A percentile compares a stretch with the other conserved stretches of the same genome.
These are phyloP conservation scores for Rhynchospora pubera DNA, from an alignment of 176 grass and related monocot genomes.

Conservation along the genomic window DNA sequence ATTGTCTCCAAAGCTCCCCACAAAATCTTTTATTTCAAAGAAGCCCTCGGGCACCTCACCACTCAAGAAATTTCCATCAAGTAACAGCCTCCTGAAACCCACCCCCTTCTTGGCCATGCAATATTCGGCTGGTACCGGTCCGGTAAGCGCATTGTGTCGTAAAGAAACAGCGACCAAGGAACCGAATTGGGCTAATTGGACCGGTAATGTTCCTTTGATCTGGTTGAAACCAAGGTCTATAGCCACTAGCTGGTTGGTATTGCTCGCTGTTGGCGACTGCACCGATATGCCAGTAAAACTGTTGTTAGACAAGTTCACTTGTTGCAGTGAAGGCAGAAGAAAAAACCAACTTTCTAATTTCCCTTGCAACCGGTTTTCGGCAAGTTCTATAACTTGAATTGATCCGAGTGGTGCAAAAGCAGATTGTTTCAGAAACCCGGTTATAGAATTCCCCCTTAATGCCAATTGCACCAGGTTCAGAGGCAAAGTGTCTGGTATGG, in stretches of 20 bases:
- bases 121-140: neutral
- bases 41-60: constrained; percentile 10
- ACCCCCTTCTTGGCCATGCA: neutral
- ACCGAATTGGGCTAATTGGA: constrained; percentile 1
- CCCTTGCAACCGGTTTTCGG: neutral
- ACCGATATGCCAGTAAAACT: neutral
- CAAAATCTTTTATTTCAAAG: constrained; percentile 18
- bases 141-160: constrained; percentile 12
- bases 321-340: constrained; percentile 19
- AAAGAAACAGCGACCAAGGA: constrained; percentile 5
- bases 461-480: constrained; percentile 16
- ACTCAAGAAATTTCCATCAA: constrained; percentile 22
- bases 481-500: neutral
- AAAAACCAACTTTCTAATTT: constrained; percentile 19
- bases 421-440: neutral
- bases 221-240: constrained; percentile 16
- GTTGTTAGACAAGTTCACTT: constrained; percentile 20
- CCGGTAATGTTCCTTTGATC: constrained; percentile 8
- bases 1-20: constrained; percentile 25
- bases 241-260: constrained; percentile 9
- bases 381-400: constrained; percentile 18
- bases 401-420: neutral
- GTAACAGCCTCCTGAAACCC: constrained; percentile 13
- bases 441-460: constrained; percentile 5
- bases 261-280: neutral